Percentiles rank a stretch among this genome's conserved stretches.
phyloP scores from a whole-genome alignment of 129 eudicot genomes.

The carrot (Daucus carota) region DH1_v3.0 NC_030384.2:40762001-40762500 shows the following conservation, averaged over 20 bases:
- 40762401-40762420: neutral
- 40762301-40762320: neutral
- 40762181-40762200: conserved; percentile 64
- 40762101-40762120: conserved; percentile 79
- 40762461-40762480: neutral
- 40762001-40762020: conserved; percentile 20
- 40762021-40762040: neutral
- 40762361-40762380: too few species aligned
- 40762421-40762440: neutral
- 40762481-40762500: neutral
- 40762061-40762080: conserved; percentile 2
- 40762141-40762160: conserved; percentile 83
- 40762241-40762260: neutral
- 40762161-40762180: conserved; percentile 92
- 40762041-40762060: neutral
- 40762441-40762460: neutral
- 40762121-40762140: conserved; percentile 66
- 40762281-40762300: neutral
- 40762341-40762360: neutral
- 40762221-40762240: neutral
- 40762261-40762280: neutral
- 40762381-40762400: too few species aligned
- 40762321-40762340: neutral
- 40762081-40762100: neutral
- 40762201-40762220: neutral